Percentiles rank a stretch among this genome's conserved stretches.
phyloP scores from a whole-genome alignment of 2,329 filamentous ascomycete genomes.

The Penicillium sp. region DNA sequence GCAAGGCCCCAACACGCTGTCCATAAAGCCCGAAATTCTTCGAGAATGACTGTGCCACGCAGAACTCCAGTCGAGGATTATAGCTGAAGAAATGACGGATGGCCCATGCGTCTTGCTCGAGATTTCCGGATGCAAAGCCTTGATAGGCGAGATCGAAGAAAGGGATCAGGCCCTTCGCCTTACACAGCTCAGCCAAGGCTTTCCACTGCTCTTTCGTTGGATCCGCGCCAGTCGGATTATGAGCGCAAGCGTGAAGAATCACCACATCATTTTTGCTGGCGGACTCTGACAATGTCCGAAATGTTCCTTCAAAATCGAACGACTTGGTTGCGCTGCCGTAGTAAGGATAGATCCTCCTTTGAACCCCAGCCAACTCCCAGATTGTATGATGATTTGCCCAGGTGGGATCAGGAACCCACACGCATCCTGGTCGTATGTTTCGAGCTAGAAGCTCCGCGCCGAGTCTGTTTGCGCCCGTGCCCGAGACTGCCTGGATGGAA shows the following conservation, averaged over 20 bases:
- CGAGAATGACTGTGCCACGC: slow-evolving; percentile 21
- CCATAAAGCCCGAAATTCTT: slow-evolving; percentile 73
- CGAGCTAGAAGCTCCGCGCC: slow-evolving; percentile 84
- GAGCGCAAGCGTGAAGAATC: slow-evolving; percentile 74
- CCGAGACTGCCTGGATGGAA: slow-evolving; percentile 89
- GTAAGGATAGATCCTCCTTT: slow-evolving; percentile 81
- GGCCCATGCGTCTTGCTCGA: slow-evolving; percentile 78
- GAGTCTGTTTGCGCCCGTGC: slow-evolving; percentile 87
- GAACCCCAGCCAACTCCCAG: slow-evolving; percentile 71
- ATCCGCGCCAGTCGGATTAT: slow-evolving; percentile 91
- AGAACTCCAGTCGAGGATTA: slow-evolving; percentile 41
- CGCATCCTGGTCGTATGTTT: slow-evolving; percentile 70
- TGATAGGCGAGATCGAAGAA: slow-evolving; percentile 98
- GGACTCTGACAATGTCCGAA: slow-evolving; percentile 73
- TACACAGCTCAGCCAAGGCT: slow-evolving; percentile 72
- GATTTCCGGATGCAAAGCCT: slow-evolving; percentile 88
- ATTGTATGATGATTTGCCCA: slow-evolving; percentile 98
- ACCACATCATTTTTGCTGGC: slow-evolving; percentile 62
- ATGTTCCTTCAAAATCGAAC: slow-evolving; percentile 52
- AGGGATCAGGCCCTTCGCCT: slow-evolving; percentile 78
- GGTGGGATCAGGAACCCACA: slow-evolving; percentile 90
- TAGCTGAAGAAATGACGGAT: slow-evolving; percentile 76
- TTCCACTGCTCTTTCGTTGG: slow-evolving; percentile 84
- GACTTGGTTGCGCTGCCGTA: slow-evolving; percentile 62
- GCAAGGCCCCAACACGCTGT: slow-evolving; percentile 89